Percentiles rank a stretch among this genome's conserved stretches.
Conservation (phyloP, 1,284 basidiomycete genomes). For the Cryptococcus sp. region DNA sequence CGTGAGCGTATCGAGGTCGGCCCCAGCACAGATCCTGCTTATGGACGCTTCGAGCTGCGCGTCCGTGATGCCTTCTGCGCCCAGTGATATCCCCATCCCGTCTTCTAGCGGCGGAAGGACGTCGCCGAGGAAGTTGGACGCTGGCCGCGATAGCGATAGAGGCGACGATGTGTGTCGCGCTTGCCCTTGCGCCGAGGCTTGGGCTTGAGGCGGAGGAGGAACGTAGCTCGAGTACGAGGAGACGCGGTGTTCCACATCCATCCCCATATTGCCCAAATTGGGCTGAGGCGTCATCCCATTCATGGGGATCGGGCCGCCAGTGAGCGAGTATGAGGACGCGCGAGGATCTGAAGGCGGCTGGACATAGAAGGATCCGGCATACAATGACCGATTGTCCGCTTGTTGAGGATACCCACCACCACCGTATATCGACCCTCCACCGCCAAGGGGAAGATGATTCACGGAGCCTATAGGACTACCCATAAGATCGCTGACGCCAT, state of each 20-base stretch:
- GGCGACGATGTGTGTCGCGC: constrained; percentile 7
- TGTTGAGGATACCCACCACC: constrained; percentile 5
- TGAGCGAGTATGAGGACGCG: constrained; percentile 29
- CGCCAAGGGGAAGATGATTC: constrained; percentile 5
- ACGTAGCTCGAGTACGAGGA: constrained; percentile 11
- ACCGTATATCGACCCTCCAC: constrained; percentile 23
- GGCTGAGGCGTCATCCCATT: not conserved
- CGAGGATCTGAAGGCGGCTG: constrained; percentile 26
- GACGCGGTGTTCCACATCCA: constrained; percentile 12
- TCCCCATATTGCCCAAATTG: not conserved
- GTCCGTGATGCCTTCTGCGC: constrained; percentile 61
- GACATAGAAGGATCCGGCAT: constrained; percentile 33
- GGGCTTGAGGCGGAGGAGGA: constrained; percentile 2
- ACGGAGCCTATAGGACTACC: constrained; percentile 20
- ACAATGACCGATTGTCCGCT: constrained; percentile 22
- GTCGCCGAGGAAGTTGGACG: constrained; percentile 15
- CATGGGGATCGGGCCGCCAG: not conserved
- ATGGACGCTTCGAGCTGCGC: constrained; percentile 72
- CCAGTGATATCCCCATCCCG: constrained; percentile 10
- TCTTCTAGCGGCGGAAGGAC: constrained; percentile 1
- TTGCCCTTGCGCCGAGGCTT: constrained; percentile 4
- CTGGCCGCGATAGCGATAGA: constrained; percentile 9
- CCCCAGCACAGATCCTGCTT: constrained; percentile 67
- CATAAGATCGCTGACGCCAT: constrained; percentile 10
- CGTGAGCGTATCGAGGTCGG: constrained; percentile 83